phyloP scores from a whole-genome alignment of 805 yeast genomes.

The Wickerhamomyces kurtzmanii region DNA sequence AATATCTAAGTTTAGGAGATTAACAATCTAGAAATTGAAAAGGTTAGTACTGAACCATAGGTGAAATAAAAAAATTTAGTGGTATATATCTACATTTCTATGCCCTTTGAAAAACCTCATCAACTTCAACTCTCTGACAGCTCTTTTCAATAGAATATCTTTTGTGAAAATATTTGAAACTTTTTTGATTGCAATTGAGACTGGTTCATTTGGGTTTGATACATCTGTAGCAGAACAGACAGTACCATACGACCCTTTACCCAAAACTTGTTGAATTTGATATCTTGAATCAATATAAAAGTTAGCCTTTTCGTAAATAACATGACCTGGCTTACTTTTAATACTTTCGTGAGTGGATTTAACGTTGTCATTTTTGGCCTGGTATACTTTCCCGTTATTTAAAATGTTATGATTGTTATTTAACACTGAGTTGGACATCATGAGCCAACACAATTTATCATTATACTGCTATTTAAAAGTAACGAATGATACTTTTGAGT shows the following conservation, averaged over 20 bases:
- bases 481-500: too few species aligned
- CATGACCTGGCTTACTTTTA: constrained; percentile 17
- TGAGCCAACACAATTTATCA: too few species aligned
- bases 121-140: constrained; percentile 72
- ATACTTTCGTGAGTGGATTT: too few species aligned
- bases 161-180: constrained; percentile 60
- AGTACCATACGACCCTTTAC: constrained; percentile 81
- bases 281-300: constrained; percentile 59
- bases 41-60: constrained; percentile 1
- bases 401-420: too few species aligned
- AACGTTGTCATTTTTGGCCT: too few species aligned
- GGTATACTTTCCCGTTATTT: too few species aligned
- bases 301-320: constrained; percentile 39
- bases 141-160: constrained; percentile 64
- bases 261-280: constrained; percentile 46
- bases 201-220: constrained; percentile 18
- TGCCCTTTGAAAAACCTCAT: constrained; percentile 84
- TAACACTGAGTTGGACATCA: too few species aligned
- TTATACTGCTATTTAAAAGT: too few species aligned
- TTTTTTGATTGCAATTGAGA: constrained; percentile 67
- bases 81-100: constrained; percentile 37
- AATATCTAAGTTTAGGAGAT: constrained; percentile 65
- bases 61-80: neutral
- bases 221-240: constrained; percentile 68
- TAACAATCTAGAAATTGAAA: constrained; percentile 37